Conservation (phyloP, 371 early-diverging fungal genomes). For the Ordospora colligata region DNA sequence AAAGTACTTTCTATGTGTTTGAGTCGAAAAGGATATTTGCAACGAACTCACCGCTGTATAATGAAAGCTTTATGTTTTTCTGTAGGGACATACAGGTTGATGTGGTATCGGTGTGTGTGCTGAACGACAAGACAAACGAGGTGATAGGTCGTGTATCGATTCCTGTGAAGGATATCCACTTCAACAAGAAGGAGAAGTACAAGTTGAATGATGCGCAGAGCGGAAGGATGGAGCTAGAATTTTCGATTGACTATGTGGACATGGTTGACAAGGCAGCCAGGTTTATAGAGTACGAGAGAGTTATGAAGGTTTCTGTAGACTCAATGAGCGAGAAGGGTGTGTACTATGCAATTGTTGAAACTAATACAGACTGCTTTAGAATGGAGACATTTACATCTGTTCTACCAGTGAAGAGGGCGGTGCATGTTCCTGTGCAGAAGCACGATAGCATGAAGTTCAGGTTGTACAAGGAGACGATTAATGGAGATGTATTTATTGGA, state of each 20-base stretch:
- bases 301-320: conserved; percentile 32
- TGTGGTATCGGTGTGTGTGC: conserved; percentile 37
- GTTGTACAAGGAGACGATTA: conserved; percentile 50
- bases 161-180: conserved; percentile 31
- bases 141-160: conserved; percentile 47
- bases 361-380: conserved; percentile 16
- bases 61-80: conserved; percentile 56
- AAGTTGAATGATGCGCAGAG: conserved; percentile 41
- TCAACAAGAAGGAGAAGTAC: conserved; percentile 27
- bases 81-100: conserved; percentile 53
- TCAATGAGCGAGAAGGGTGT: conserved; percentile 39
- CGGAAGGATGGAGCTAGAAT: conserved; percentile 45
- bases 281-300: conserved; percentile 36
- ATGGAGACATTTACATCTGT: conserved; percentile 50
- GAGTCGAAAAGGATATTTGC: conserved; percentile 53
- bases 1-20: conserved; percentile 45
- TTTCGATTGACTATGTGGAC: conserved; percentile 45
- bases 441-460: conserved; percentile 22
- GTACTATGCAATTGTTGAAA: conserved; percentile 52
- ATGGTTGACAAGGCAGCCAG: conserved; percentile 9
- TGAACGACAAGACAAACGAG: conserved; percentile 38
- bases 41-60: conserved; percentile 51
- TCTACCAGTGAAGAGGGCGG: conserved; percentile 14
- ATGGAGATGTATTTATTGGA: conserved; percentile 48
- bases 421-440: conserved; percentile 40